Evolutionary conservation across 768 basidiomycete species (phyloP).

Genomic region (Hericium alpestre): DNA sequence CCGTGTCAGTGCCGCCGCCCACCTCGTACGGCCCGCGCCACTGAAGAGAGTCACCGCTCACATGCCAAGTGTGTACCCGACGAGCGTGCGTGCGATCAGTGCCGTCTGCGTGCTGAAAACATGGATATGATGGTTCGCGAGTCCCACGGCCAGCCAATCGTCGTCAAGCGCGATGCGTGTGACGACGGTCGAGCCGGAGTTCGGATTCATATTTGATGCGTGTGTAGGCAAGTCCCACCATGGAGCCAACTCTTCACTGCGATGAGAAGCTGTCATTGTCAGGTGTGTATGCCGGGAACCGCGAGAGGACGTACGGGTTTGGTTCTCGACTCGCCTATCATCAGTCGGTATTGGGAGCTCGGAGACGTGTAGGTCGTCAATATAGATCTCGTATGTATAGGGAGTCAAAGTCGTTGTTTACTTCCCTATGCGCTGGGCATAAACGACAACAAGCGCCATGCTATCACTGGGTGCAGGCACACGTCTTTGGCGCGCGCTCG

Average conservation of each 20-base stretch:
- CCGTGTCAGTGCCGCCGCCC: background rate
- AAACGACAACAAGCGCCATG: too few relatives aligned
- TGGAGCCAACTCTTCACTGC: slow-evolving; percentile 15
- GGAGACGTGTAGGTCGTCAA: too few relatives aligned
- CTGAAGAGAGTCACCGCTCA: slow-evolving; percentile 82
- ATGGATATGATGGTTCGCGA: slow-evolving; percentile 77
- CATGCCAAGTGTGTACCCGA: slow-evolving; percentile 82
- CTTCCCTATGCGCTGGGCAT: too few relatives aligned
- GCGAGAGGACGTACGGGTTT: too few relatives aligned
- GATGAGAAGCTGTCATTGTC: too few relatives aligned
- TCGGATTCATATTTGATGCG: slow-evolving; percentile 14
- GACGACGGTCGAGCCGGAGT: slow-evolving; percentile 54
- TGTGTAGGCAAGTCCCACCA: slow-evolving; percentile 10
- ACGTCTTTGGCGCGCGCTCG: too few relatives aligned
- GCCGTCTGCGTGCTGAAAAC: slow-evolving; percentile 77
- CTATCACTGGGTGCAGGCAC: too few relatives aligned
- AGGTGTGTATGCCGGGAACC: too few relatives aligned
- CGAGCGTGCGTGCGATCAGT: slow-evolving; percentile 61
- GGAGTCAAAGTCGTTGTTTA: too few relatives aligned
- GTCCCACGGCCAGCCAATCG: slow-evolving; percentile 79
- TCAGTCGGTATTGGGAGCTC: too few relatives aligned
- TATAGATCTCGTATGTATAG: too few relatives aligned
- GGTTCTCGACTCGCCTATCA: too few relatives aligned
- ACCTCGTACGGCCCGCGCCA: slow-evolving; percentile 9
- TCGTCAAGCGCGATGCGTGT: slow-evolving; percentile 80